These are phyloP conservation scores for Cicer chorassanicum DNA, from an alignment of 306 rosid genomes.

Conservation along the genomic window DNA sequence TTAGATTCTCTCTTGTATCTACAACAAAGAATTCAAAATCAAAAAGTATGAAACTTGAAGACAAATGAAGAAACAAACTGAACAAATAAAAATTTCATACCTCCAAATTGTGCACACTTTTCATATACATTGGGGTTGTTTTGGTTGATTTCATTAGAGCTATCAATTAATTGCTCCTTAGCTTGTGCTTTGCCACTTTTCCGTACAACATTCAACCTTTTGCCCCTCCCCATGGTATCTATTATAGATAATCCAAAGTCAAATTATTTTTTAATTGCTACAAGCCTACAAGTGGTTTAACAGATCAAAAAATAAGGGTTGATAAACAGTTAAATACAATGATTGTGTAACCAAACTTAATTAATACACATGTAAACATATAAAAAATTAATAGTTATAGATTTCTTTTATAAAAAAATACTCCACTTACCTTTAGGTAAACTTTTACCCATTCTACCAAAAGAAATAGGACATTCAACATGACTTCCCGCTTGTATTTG, in stretches of 20 bases:
- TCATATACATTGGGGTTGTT: neutral
- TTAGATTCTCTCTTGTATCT: slow-evolving; percentile 20
- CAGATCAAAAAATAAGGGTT: neutral
- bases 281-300: neutral
- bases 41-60: slow-evolving; percentile 11
- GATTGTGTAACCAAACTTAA: slow-evolving; percentile 1
- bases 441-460: neutral
- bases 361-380: neutral
- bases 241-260: neutral
- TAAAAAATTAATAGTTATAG: neutral
- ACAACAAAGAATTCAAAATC: neutral
- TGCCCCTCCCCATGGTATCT: neutral
- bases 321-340: slow-evolving; percentile 11
- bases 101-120: slow-evolving; percentile 6
- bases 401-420: neutral
- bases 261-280: neutral
- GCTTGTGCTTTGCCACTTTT: slow-evolving; percentile 7
- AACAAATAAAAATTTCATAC: neutral
- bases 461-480: neutral
- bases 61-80: slow-evolving; percentile 7
- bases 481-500: neutral
- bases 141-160: slow-evolving; percentile 10
- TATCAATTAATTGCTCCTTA: slow-evolving; percentile 6
- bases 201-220: slow-evolving; percentile 1
- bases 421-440: neutral